These are phyloP conservation scores for Septoria petroselini DNA, from an alignment of 2,329 filamentous ascomycete species.

Conservation along the genomic window DNA sequence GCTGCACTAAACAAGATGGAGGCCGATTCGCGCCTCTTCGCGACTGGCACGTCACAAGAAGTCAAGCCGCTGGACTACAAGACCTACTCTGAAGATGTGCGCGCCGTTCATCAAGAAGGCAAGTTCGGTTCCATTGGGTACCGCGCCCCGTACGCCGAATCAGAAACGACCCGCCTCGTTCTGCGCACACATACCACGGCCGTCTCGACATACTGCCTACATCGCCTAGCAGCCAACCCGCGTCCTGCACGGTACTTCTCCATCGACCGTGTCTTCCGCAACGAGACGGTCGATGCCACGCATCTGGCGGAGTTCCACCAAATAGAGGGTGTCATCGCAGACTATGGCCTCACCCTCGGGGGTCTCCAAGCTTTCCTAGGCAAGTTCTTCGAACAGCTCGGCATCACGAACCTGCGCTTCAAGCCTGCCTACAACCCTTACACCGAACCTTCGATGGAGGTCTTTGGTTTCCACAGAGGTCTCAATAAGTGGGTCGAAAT, in stretches of 20 bases:
- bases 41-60: constrained; percentile 32
- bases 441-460: constrained; percentile 96
- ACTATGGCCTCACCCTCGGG: constrained; percentile 88
- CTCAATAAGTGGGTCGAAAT: constrained; percentile 93
- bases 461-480: constrained; percentile 91
- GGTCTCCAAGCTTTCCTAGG: constrained; percentile 93
- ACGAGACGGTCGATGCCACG: constrained; percentile 94
- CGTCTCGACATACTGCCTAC: constrained; percentile 83
- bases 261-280: constrained; percentile 96
- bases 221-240: constrained; percentile 80
- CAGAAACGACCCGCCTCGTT: constrained; percentile 82
- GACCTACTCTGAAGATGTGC: constrained; percentile 83
- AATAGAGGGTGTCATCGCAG: constrained; percentile 96
- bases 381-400: constrained; percentile 95
- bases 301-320: constrained; percentile 98
- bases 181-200: constrained; percentile 95
- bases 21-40: constrained; percentile 50
- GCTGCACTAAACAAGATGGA: constrained; percentile 51
- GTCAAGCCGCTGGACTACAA: constrained; percentile 61
- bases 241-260: constrained; percentile 95
- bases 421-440: constrained; percentile 97
- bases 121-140: constrained; percentile 96
- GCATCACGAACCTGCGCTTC: constrained; percentile 81
- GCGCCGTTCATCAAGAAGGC: constrained; percentile 81
- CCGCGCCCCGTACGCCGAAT: constrained; percentile 86